Percentiles rank a stretch among this genome's conserved stretches.
Conservation (phyloP, 169 alveolate genomes). For the Toxoplasma gondii region DNA sequence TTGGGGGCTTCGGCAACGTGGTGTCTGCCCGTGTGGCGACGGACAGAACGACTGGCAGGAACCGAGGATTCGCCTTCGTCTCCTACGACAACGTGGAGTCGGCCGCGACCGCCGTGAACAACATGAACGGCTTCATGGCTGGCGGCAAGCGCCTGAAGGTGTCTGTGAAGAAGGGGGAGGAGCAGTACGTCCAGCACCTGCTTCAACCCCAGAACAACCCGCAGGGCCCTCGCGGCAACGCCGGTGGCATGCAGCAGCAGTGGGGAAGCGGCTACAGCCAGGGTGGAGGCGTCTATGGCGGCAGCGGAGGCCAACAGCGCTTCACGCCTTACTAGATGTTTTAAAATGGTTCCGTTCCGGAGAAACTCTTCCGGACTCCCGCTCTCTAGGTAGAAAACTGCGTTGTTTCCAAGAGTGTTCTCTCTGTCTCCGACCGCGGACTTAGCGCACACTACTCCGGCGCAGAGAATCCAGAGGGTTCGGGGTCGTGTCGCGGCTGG, state of each 20-base stretch:
- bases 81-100: slow-evolving; percentile 86
- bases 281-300: not conserved
- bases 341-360: not conserved
- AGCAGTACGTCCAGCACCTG: slow-evolving; percentile 66
- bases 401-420: no score
- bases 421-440: not conserved
- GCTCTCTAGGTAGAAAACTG: no score
- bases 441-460: not conserved
- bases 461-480: not conserved
- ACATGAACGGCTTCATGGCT: slow-evolving; percentile 89
- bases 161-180: slow-evolving; percentile 89
- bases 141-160: slow-evolving; percentile 88
- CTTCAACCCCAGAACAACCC: slow-evolving; percentile 33
- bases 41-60: slow-evolving; percentile 88
- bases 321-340: slow-evolving; percentile 21
- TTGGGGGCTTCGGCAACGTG: slow-evolving; percentile 87
- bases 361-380: no score
- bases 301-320: slow-evolving; percentile 27
- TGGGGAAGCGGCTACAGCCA: slow-evolving; percentile 34
- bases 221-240: slow-evolving; percentile 16
- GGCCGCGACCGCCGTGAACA: slow-evolving; percentile 90
- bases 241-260: not conserved
- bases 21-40: slow-evolving; percentile 90
- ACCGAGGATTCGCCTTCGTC: slow-evolving; percentile 92
- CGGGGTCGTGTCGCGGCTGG: not conserved